Conservation (phyloP, 352 stramenopile genomes). For the Phytophthora capsici region DNA sequence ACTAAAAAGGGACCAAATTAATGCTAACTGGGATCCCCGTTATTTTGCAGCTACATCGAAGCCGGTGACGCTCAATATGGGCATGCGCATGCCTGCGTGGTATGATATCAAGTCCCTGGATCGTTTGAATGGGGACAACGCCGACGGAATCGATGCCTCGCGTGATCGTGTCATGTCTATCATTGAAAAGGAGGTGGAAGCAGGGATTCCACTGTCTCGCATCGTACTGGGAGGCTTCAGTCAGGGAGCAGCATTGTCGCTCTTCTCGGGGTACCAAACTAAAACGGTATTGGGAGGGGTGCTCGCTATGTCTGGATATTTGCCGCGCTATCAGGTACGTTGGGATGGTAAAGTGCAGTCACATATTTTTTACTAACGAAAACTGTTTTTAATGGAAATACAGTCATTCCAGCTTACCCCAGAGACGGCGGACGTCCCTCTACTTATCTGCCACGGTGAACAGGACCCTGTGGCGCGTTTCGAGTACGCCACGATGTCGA, state of each 20-base stretch:
- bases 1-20: neutral
- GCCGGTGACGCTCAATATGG: constrained; percentile 96
- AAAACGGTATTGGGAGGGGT: constrained; percentile 66
- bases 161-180: constrained; percentile 72
- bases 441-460: constrained; percentile 85
- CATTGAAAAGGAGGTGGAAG: constrained; percentile 79
- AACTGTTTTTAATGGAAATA: neutral
- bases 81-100: constrained; percentile 94
- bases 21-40: neutral
- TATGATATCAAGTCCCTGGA: constrained; percentile 95
- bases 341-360: neutral
- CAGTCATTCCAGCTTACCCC: constrained; percentile 59
- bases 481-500: constrained; percentile 64
- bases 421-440: constrained; percentile 64
- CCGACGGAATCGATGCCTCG: constrained; percentile 89
- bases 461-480: constrained; percentile 66
- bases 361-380: constrained; percentile 1
- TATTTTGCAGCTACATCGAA: constrained; percentile 64
- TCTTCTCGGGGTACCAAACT: constrained; percentile 85
- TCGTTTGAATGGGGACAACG: constrained; percentile 87
- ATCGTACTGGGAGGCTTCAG: constrained; percentile 96
- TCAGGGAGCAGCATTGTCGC: constrained; percentile 90
- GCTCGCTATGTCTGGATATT: constrained; percentile 75
- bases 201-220: constrained; percentile 82
- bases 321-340: constrained; percentile 59